Base-by-base conservation (phyloP, 1,284 basidiomycete genomes). In the Mycosarcoma maydis region DNA sequence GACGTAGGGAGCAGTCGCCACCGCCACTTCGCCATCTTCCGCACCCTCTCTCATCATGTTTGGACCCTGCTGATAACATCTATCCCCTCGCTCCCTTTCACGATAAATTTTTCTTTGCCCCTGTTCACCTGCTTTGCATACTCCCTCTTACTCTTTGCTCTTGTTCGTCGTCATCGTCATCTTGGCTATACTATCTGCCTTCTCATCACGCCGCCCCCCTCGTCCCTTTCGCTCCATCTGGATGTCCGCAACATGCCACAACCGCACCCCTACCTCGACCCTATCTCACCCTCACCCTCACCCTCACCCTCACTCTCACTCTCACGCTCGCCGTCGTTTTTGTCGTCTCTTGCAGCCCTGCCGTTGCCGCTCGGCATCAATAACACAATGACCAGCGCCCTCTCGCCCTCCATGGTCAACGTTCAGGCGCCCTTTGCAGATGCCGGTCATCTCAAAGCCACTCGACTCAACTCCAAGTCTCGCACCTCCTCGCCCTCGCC, bases 381-480 rank as follows among this genome's bases (percentile, higher is more conserved):
- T 16, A 19, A 34, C 48, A 49, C 20, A 42, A 69, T 64, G 66
- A 58, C 58, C 29, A 52, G 59, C 47, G 59, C 66, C 22, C 54
- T 69, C 24, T 69, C 66, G 47, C 66, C 66, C 8, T 69, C 66
- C 23, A 57, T 64, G 54, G 56, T 62, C 54, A 69, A 69, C 44
- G 40, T 62, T 24, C 66, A 69, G 47, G 50, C 39, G n/a, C 50
- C 66, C 54, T 58, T 62, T 47, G 43, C 54, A 55, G 52, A 50
- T 69, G 66, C 66, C 17, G 66, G 66, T 34, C 66, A 69, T 54
- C 55, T 62, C 54, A 64, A 55, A 54, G 43, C 50, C 8, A 29
- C 16, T 14, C 43, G n/a, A 23, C 38, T 47, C 30, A 29, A 26
- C 20, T 33, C 50, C 8, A 34, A 65, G n/a, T 40, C 54, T 48